These are phyloP conservation scores for Rhodomyrtus tomentosa DNA, from an alignment of 345 rosid species.

Conservation along the genomic window DNA sequence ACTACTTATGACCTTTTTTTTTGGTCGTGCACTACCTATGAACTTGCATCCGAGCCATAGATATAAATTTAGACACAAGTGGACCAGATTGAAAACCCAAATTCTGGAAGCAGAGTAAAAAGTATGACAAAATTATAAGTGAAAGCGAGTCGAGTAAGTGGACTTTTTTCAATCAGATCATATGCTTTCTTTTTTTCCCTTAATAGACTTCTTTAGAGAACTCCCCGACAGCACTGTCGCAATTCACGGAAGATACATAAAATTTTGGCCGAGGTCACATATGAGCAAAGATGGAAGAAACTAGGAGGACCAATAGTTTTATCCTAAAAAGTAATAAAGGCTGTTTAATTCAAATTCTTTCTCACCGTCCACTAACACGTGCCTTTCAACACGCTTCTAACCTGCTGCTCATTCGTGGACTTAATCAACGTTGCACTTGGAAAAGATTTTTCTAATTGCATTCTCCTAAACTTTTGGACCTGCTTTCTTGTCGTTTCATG, in stretches of 20 bases:
- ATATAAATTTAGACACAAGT: too few relatives aligned
- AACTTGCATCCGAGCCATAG: too few relatives aligned
- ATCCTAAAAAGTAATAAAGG: not conserved
- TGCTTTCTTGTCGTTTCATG: not conserved
- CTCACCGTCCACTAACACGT: not conserved
- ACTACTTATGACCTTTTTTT: too few relatives aligned
- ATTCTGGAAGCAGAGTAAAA: not conserved
- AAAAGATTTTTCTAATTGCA: not conserved
- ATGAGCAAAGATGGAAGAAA: not conserved
- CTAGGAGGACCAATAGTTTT: not conserved
- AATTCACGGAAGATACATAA: not conserved
- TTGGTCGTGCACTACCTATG: too few relatives aligned
- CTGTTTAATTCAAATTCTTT: not conserved
- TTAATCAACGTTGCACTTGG: not conserved
- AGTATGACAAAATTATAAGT: not conserved
- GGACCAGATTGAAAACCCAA: not conserved
- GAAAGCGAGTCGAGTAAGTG: not conserved
- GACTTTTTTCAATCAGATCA: not conserved
- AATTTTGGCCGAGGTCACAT: not conserved
- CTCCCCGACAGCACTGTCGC: not conserved
- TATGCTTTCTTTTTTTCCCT: not conserved
- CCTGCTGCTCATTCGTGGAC: not conserved
- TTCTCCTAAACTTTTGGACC: not conserved
- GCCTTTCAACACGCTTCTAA: not conserved
- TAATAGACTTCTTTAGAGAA: not conserved